Evolutionary conservation across 1,284 basidiomycete species (phyloP), one percentile per base, ranked within the genome.

Genomic region (Entoloma clypeatum): DNA sequence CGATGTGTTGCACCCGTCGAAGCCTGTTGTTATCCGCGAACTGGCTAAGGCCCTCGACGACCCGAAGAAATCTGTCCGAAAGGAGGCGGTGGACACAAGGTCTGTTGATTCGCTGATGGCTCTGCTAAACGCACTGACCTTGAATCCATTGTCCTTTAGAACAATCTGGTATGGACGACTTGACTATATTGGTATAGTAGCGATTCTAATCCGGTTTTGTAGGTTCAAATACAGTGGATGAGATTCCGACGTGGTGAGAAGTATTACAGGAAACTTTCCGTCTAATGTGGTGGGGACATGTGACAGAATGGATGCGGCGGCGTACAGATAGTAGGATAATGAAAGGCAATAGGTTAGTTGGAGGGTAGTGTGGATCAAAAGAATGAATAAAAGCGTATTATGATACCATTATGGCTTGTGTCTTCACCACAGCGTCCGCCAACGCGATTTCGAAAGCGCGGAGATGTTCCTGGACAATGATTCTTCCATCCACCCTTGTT

Each of bases 81-180:
- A 79, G 53, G 87, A 88, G 54, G 93, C 92, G 0, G 94, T 97
- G 5, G 81, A 91, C 56, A 84, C 91, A 39, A 69, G 93, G 66
- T 67, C 44, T 39, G 52, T 42, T 11, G 44, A 13, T 4, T n/a
- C 24, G 30, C 16, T n/a, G 17, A 7, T 25, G 10, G 19, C 5
- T 29, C 33, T 36, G 21, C 19, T 8, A 16, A 26, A 40, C 23
- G 19, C 7, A n/a, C 31, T 30, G 19, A 28, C 17, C 32, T 27
- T 40, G 11, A 8, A 29, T 16, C 25, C 16, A 26, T 23, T 13
- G 25, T 37, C 29, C 19, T 29, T 3, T 27, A 54, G 53, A 30
- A 49, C 48, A 28, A 42, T 44, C 18, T 55, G 53, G 53, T 53
- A 43, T 22, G 44, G 45, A 10, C 18, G 36, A 26, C 36, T 26